phyloP scores from a whole-genome alignment of 2,329 filamentous ascomycete species.

The Verticillium albo-atrum region DNA sequence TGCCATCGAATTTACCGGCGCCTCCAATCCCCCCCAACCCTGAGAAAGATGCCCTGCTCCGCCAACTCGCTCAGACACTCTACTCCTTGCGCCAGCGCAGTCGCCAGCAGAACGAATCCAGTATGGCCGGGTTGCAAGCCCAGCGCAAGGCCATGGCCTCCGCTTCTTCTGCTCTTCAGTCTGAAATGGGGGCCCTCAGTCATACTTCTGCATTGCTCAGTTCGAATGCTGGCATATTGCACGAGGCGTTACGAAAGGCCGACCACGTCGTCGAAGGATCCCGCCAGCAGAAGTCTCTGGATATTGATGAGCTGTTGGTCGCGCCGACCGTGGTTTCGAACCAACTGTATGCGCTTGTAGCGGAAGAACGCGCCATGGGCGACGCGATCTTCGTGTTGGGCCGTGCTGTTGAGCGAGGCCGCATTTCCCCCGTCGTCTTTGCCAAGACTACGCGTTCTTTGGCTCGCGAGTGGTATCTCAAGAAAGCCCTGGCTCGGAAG shows the following conservation, averaged over 20 bases:
- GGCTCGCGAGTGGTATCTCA: conserved; percentile 76
- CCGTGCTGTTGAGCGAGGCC: conserved; percentile 67
- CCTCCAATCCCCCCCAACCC: conserved; percentile 94
- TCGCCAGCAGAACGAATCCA: conserved; percentile 67
- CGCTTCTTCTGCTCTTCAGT: conserved; percentile 65
- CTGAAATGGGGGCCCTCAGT: conserved; percentile 67
- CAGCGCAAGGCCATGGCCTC: conserved; percentile 74
- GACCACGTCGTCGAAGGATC: conserved; percentile 73
- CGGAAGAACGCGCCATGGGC: conserved; percentile 81
- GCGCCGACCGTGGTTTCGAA: conserved; percentile 89
- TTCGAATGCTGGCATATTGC: conserved; percentile 74
- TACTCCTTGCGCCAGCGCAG: conserved; percentile 64
- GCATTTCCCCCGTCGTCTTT: conserved; percentile 68
- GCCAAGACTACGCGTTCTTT: conserved; percentile 71
- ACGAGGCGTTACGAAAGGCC: conserved; percentile 71
- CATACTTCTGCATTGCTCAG: conserved; percentile 67
- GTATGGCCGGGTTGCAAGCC: conserved; percentile 69
- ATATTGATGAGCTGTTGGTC: conserved; percentile 88
- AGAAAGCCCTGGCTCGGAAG: conserved; percentile 76
- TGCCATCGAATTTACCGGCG: conserved; percentile 51
- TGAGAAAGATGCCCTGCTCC: conserved; percentile 83
- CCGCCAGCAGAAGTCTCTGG: conserved; percentile 63
- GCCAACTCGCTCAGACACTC: conserved; percentile 68
- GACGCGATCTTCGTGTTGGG: conserved; percentile 84
- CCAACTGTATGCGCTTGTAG: conserved; percentile 84